Conservation (phyloP, 768 basidiomycete genomes). For the Tulasnella sp. region DNA sequence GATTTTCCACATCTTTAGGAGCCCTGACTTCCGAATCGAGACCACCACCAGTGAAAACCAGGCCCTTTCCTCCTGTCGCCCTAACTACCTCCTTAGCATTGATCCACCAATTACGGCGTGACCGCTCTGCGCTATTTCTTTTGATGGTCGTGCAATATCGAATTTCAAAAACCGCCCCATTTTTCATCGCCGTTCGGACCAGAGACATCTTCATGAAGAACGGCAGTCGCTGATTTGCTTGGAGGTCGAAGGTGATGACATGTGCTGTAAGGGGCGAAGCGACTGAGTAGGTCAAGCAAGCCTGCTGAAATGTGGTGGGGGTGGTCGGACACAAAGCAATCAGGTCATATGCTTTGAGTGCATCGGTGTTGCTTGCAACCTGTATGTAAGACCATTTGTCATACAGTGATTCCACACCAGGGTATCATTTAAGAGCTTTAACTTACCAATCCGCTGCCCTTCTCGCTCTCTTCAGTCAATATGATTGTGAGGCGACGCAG, state of each 20-base stretch:
- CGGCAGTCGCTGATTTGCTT: slow-evolving; percentile 56
- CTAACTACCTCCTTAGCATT: slow-evolving; percentile 63
- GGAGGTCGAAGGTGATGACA: slow-evolving; percentile 69
- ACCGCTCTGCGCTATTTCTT: slow-evolving; percentile 48
- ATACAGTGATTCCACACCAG: background rate
- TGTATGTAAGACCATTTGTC: slow-evolving; percentile 24
- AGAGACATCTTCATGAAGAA: slow-evolving; percentile 78
- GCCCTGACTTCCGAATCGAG: slow-evolving; percentile 54
- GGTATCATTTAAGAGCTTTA: background rate
- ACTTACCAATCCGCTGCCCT: slow-evolving; percentile 69
- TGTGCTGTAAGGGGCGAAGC: slow-evolving; percentile 72
- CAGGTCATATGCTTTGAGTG: slow-evolving; percentile 62
- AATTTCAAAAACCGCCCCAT: slow-evolving; percentile 77
- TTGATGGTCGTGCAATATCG: slow-evolving; percentile 59
- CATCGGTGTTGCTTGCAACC: slow-evolving; percentile 57
- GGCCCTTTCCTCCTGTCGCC: slow-evolving; percentile 68
- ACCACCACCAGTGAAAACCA: slow-evolving; percentile 63
- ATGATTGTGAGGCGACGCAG: slow-evolving; percentile 73
- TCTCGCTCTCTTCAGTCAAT: slow-evolving; percentile 75
- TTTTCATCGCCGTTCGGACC: slow-evolving; percentile 67
- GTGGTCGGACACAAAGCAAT: slow-evolving; percentile 69
- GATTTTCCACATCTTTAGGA: slow-evolving; percentile 62
- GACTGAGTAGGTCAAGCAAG: slow-evolving; percentile 67
- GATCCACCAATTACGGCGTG: slow-evolving; percentile 80
- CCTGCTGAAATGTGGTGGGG: slow-evolving; percentile 57